phyloP scores from a whole-genome alignment of 2,329 filamentous ascomycete genomes.

The Penicillium sp. region DNA sequence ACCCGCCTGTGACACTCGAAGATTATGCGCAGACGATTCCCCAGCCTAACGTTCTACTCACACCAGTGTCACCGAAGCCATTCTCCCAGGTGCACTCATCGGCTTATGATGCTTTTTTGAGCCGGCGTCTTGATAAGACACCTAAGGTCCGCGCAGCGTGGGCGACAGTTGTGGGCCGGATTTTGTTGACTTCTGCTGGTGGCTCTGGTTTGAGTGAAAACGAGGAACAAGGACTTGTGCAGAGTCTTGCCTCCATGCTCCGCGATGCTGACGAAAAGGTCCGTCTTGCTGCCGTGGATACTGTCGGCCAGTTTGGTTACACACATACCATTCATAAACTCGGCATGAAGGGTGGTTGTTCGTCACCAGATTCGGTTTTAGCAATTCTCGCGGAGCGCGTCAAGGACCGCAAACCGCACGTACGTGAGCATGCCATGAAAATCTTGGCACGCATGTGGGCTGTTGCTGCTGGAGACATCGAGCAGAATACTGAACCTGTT shows the following conservation, averaged over 20 bases:
- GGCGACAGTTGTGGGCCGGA: slow-evolving; percentile 80
- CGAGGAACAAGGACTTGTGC: slow-evolving; percentile 75
- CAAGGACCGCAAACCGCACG: slow-evolving; percentile 77
- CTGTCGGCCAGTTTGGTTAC: slow-evolving; percentile 78
- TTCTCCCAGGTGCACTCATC: slow-evolving; percentile 79
- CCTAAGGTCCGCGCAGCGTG: slow-evolving; percentile 79
- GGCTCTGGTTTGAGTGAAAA: slow-evolving; percentile 82
- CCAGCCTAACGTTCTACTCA: slow-evolving; percentile 67
- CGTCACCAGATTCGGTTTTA: slow-evolving; percentile 74
- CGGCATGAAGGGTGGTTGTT: slow-evolving; percentile 71
- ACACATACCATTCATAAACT: slow-evolving; percentile 79
- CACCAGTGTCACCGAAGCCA: slow-evolving; percentile 81
- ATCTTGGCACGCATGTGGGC: slow-evolving; percentile 87
- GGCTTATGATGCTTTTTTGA: slow-evolving; percentile 81
- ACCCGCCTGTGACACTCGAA: slow-evolving; percentile 62
- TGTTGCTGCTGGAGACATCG: slow-evolving; percentile 85
- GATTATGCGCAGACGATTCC: slow-evolving; percentile 53
- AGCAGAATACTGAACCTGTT: slow-evolving; percentile 75
- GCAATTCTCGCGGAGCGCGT: slow-evolving; percentile 81
- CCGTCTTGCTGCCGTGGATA: slow-evolving; percentile 81
- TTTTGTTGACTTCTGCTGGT: slow-evolving; percentile 86
- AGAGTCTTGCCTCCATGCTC: slow-evolving; percentile 74
- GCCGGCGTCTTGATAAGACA: slow-evolving; percentile 83
- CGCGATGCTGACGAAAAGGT: slow-evolving; percentile 90
- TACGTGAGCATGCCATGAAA: slow-evolving; percentile 84